A percentile compares a stretch with the other conserved stretches of the same genome.
Conservation (phyloP, 306 rosid species). For the Vigna angularis region DNA sequence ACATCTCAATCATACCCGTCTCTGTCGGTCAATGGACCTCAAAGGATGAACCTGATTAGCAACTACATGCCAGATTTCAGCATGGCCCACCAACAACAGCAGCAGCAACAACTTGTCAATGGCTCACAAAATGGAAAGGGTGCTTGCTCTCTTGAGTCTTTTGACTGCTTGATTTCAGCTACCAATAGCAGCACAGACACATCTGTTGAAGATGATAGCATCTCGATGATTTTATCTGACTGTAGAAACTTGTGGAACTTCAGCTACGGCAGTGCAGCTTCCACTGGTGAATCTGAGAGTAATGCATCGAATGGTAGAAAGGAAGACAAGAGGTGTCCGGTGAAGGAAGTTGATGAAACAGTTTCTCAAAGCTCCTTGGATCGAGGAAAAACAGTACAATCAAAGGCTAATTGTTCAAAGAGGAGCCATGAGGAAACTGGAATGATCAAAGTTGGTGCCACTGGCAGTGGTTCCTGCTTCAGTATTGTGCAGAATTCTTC, state of each 20-base stretch:
- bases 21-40: slow-evolving; percentile 36
- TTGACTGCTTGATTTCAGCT: slow-evolving; percentile 49
- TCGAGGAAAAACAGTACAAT: slow-evolving; percentile 19
- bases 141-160: slow-evolving; percentile 42
- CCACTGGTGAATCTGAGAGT: slow-evolving; percentile 65
- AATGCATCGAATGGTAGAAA: slow-evolving; percentile 45
- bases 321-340: slow-evolving; percentile 36
- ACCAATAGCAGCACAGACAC: slow-evolving; percentile 47
- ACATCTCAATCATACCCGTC: slow-evolving; percentile 38
- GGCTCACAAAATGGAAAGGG: slow-evolving; percentile 34
- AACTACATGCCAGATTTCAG: slow-evolving; percentile 47
- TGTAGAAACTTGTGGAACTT: slow-evolving; percentile 66
- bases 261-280: slow-evolving; percentile 50
- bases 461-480: slow-evolving; percentile 36
- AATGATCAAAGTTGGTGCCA: slow-evolving; percentile 29
- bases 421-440: slow-evolving; percentile 49
- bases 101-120: slow-evolving; percentile 35
- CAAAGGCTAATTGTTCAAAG: slow-evolving; percentile 43
- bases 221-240: slow-evolving; percentile 65
- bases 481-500: slow-evolving; percentile 46
- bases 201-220: slow-evolving; percentile 53
- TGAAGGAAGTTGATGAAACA: slow-evolving; percentile 50
- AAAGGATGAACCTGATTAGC: slow-evolving; percentile 38
- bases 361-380: slow-evolving; percentile 53
- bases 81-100: slow-evolving; percentile 41